Conservation (phyloP, 2,329 filamentous ascomycete genomes). For the Verticillium nonalfalfae region DNA sequence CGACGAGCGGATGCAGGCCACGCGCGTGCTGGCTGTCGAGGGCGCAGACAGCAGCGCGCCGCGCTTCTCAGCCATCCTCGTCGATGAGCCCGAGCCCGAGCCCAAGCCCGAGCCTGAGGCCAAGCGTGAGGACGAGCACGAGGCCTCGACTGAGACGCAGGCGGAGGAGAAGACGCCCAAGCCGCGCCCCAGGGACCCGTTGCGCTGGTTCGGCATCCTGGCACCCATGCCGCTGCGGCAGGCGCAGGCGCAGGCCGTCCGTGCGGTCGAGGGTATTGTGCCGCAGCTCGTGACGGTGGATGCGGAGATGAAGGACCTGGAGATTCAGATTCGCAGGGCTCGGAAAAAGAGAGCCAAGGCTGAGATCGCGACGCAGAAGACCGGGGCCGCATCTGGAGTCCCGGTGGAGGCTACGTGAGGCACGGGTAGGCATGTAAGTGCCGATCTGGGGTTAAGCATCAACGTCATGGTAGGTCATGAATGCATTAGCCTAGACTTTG, state of each 20-base stretch:
- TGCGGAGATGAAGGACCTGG: constrained; percentile 55
- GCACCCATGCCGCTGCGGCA: constrained; percentile 44
- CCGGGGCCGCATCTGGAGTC: not conserved
- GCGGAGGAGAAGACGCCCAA: not conserved
- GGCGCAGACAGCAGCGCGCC: constrained; percentile 5
- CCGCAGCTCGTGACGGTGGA: constrained; percentile 51
- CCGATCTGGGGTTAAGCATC: no score
- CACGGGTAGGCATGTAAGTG: no score
- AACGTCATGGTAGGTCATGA: no score
- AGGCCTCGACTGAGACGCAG: not conserved
- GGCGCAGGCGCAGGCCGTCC: constrained; percentile 53
- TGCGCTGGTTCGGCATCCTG: constrained; percentile 51
- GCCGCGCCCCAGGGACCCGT: constrained; percentile 39
- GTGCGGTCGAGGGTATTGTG: constrained; percentile 50
- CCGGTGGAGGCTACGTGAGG: not conserved
- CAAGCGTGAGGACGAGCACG: constrained; percentile 4
- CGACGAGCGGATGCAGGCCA: constrained; percentile 66
- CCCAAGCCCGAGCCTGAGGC: not conserved
- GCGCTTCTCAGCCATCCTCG: constrained; percentile 8
- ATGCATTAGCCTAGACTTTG: no score
- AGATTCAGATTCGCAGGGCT: constrained; percentile 61
- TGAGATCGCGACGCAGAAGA: constrained; percentile 23
- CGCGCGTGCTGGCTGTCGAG: constrained; percentile 31
- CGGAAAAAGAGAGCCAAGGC: constrained; percentile 48
- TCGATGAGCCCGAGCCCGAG: constrained; percentile 12